Percentiles rank a stretch among this genome's conserved stretches.
phyloP scores from a whole-genome alignment of 768 basidiomycete species.

The Macrolepiota albuminosa region DNA sequence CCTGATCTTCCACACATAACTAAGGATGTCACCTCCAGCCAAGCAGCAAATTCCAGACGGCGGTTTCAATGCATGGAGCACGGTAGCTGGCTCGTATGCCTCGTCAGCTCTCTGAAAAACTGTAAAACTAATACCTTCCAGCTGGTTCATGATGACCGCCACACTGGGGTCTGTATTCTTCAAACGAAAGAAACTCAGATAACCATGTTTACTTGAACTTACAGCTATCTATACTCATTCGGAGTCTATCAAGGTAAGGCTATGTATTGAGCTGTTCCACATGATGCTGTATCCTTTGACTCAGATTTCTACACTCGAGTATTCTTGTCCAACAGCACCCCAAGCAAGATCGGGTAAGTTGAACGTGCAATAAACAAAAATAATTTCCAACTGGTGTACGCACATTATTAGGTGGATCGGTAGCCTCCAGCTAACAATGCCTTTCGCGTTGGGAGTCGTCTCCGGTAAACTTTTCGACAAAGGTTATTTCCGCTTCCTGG shows the following conservation, averaged over 20 bases:
- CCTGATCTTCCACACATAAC: background rate
- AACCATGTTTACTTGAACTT: background rate
- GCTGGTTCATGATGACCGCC: conserved; percentile 1
- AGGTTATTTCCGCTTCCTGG: conserved; percentile 11
- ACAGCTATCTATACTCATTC: conserved; percentile 12
- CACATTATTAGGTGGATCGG: conserved; percentile 18
- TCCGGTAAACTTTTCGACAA: conserved; percentile 18
- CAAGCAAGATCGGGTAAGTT: conserved; percentile 11
- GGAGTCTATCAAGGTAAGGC: conserved; percentile 13
- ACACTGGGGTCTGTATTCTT: conserved; percentile 9
- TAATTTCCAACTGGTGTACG: background rate
- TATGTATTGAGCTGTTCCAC: no score
- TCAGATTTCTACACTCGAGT: conserved; percentile 13
- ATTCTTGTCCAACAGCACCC: conserved; percentile 2
- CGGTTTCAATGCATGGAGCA: background rate
- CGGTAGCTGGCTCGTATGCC: background rate
- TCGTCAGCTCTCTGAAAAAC: background rate
- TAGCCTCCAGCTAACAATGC: conserved; percentile 19
- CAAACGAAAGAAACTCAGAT: no score
- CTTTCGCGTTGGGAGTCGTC: conserved; percentile 14
- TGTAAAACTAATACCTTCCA: background rate
- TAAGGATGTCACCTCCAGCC: background rate
- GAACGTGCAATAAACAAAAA: background rate
- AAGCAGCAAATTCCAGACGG: background rate
- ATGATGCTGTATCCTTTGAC: background rate